These are phyloP conservation scores for Blastosporella zonata DNA, from an alignment of 1,284 basidiomycete genomes.

Conservation along the genomic window DNA sequence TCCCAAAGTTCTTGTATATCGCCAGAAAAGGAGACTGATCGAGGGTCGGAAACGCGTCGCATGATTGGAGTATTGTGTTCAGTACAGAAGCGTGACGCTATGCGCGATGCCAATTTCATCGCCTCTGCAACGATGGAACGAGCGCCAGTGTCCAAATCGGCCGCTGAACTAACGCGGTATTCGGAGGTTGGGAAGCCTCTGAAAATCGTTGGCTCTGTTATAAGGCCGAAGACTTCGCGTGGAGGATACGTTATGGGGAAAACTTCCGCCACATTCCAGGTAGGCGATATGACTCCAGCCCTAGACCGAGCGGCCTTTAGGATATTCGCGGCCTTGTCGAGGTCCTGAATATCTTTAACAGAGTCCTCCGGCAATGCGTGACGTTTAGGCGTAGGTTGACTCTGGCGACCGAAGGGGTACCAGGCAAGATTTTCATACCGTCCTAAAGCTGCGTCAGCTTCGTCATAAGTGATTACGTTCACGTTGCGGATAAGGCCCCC, in stretches of 20 bases:
- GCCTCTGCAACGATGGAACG: conserved; percentile 70
- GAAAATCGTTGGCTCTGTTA: conserved; percentile 39
- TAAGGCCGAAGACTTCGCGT: conserved; percentile 25
- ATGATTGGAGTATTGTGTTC: conserved; percentile 65
- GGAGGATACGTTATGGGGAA: conserved; percentile 23
- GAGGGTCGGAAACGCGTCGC: conserved; percentile 52
- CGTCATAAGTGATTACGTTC: conserved; percentile 64
- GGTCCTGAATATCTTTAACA: conserved; percentile 36
- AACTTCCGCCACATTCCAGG: conserved; percentile 12
- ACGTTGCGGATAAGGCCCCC: conserved; percentile 76
- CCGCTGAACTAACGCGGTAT: conserved; percentile 38
- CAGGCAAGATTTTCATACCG: conserved; percentile 10
- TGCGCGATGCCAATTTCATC: conserved; percentile 82
- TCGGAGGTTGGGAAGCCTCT: conserved; percentile 56
- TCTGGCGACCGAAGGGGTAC: conserved; percentile 46
- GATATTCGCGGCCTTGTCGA: conserved; percentile 33
- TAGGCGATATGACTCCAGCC: conserved; percentile 23
- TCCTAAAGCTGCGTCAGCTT: conserved; percentile 60
- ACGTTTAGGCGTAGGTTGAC: background rate
- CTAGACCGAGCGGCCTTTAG: conserved; percentile 24
- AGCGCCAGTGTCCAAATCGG: conserved; percentile 37
- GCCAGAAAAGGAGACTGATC: conserved; percentile 32
- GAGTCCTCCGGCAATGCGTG: conserved; percentile 18
- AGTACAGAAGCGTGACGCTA: conserved; percentile 71
- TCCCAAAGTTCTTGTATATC: conserved; percentile 37